Percentiles rank a stretch among this genome's conserved stretches.
Evolutionary conservation across 2,329 filamentous ascomycete genomes (phyloP).

Genomic region (Trichoderma cornu-damae): DNA sequence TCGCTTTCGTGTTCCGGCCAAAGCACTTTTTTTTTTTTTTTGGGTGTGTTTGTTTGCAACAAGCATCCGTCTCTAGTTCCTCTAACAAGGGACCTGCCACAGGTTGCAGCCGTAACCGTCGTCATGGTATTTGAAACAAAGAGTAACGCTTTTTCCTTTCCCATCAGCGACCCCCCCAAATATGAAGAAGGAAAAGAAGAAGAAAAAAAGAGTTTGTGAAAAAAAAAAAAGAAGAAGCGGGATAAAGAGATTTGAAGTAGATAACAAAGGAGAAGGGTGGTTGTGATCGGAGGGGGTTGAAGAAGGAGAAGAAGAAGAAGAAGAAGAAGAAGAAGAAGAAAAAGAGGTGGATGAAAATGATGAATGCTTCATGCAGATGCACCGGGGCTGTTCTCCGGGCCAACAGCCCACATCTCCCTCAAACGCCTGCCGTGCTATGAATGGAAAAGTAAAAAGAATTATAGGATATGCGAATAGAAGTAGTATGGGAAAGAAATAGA

Average conservation of each 20-base stretch:
- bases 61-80: constrained; percentile 16
- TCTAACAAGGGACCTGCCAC: constrained; percentile 16
- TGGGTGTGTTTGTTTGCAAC: constrained; percentile 1
- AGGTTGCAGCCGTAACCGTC: constrained; percentile 22
- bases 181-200: constrained; percentile 7
- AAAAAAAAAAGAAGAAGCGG: constrained; percentile 16
- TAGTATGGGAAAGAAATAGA: background rate
- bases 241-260: constrained; percentile 6
- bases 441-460: constrained; percentile 9
- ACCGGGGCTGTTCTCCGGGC: constrained; percentile 9
- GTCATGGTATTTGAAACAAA: constrained; percentile 18
- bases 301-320: too few relatives aligned
- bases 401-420: constrained; percentile 10
- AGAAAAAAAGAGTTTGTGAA: background rate
- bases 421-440: constrained; percentile 18
- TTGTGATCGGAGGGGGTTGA: background rate
- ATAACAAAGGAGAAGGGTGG: background rate
- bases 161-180: background rate
- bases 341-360: constrained; percentile 10
- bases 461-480: constrained; percentile 14
- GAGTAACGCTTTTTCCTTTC: background rate
- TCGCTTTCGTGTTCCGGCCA: constrained; percentile 1
- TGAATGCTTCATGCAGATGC: constrained; percentile 16
- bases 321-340: background rate
- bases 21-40: background rate